Conservation (phyloP, 768 basidiomycete genomes). For the Grammothele lineata region DNA sequence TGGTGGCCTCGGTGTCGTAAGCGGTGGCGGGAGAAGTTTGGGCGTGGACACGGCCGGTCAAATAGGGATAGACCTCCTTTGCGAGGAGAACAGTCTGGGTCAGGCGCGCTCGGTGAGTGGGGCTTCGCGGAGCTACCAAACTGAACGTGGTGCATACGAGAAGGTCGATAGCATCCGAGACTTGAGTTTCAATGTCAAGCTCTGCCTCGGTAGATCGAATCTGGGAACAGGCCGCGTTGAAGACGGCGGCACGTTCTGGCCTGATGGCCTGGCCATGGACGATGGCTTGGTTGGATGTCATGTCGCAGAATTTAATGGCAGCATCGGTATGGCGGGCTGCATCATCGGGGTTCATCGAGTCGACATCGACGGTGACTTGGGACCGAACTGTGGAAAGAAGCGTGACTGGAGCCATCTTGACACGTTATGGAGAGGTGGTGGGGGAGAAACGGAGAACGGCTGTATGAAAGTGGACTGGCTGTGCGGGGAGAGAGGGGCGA, state of each 20-base stretch:
- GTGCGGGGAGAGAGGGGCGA: too few species aligned
- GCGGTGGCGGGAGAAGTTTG: constrained; percentile 42
- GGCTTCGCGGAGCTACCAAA: too few species aligned
- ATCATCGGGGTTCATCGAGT: constrained; percentile 44
- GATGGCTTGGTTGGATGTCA: constrained; percentile 50
- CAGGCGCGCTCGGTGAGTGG: neutral
- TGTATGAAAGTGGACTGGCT: too few species aligned
- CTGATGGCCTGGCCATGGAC: constrained; percentile 32
- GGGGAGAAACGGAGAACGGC: neutral
- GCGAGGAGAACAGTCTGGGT: constrained; percentile 41
- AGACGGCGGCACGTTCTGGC: constrained; percentile 28
- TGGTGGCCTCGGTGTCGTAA: constrained; percentile 37
- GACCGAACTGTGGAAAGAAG: constrained; percentile 37
- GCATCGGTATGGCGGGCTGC: constrained; percentile 29
- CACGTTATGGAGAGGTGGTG: neutral
- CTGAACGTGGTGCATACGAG: constrained; percentile 26
- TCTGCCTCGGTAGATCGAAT: constrained; percentile 9
- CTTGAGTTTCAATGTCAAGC: constrained; percentile 22
- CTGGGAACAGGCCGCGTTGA: constrained; percentile 29
- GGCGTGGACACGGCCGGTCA: constrained; percentile 40
- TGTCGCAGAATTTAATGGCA: constrained; percentile 34
- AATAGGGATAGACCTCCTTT: constrained; percentile 37
- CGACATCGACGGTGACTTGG: constrained; percentile 38
- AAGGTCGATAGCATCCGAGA: constrained; percentile 34
- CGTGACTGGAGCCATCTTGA: constrained; percentile 14